A percentile compares a stretch with the other conserved stretches of the same genome.
Conservation (phyloP, 2,329 filamentous ascomycete species). For the Lasiodiplodia theobromae region DNA sequence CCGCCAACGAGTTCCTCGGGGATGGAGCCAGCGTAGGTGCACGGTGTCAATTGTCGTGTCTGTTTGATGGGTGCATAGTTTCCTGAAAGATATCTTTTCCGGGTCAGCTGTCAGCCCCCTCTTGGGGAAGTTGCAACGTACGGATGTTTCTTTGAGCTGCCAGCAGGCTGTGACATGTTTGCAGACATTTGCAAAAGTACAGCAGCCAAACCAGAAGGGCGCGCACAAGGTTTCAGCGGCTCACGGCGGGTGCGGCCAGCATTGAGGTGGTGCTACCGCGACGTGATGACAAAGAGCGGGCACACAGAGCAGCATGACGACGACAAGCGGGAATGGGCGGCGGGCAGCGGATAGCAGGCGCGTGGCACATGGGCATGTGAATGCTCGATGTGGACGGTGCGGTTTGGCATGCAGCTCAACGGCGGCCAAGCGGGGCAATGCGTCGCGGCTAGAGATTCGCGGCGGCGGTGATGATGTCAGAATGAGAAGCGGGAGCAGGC, state of each 20-base stretch:
- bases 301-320: slow-evolving; percentile 10
- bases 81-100: slow-evolving; percentile 64
- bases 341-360: slow-evolving; percentile 3
- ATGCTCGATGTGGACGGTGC: slow-evolving; percentile 6
- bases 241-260: not conserved
- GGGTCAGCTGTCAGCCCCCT: not conserved
- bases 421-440: not conserved
- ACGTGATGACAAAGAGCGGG: slow-evolving; percentile 13
- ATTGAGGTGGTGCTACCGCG: slow-evolving; percentile 7
- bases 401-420: not conserved
- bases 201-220: not conserved
- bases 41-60: slow-evolving; percentile 63
- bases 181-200: not conserved
- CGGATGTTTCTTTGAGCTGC: slow-evolving; percentile 48
- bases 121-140: slow-evolving; percentile 36
- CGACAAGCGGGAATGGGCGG: not conserved
- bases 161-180: slow-evolving; percentile 9
- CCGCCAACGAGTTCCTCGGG: slow-evolving; percentile 71
- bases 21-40: slow-evolving; percentile 64
- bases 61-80: slow-evolving; percentile 73
- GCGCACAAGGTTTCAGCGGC: not conserved
- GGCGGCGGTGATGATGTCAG: slow-evolving; percentile 17
- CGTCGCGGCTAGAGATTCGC: not conserved
- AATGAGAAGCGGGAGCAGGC: not conserved
- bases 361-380: slow-evolving; percentile 5